These are phyloP conservation scores for Phytopythium mirpurense DNA, from an alignment of 352 stramenopile genomes.

Conservation along the genomic window DNA sequence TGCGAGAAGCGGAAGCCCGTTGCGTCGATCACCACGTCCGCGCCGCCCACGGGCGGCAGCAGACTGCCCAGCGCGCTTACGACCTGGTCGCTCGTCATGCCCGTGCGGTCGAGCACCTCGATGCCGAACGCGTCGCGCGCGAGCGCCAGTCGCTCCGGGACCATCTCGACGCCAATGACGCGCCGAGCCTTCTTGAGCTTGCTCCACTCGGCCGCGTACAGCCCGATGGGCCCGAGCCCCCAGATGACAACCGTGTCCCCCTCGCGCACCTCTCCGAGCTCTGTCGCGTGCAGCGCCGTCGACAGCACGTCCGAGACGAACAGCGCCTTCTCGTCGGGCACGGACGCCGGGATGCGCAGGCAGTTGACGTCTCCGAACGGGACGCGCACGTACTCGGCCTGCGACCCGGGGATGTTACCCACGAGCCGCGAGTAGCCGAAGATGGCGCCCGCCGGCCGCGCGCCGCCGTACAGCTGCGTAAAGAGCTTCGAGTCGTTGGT, in stretches of 20 bases:
- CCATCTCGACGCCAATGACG: slow-evolving; percentile 34
- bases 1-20: slow-evolving; percentile 21
- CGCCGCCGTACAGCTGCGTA: slow-evolving; percentile 28
- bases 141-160: slow-evolving; percentile 24
- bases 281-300: slow-evolving; percentile 29
- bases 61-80: slow-evolving; percentile 21
- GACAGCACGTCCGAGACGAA: slow-evolving; percentile 36
- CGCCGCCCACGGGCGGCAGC: slow-evolving; percentile 20
- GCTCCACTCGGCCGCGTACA: slow-evolving; percentile 27
- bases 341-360: slow-evolving; percentile 14
- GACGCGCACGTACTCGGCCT: slow-evolving; percentile 49
- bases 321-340: slow-evolving; percentile 34
- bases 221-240: slow-evolving; percentile 29
- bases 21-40: slow-evolving; percentile 38
- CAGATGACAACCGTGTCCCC: slow-evolving; percentile 35
- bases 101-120: slow-evolving; percentile 24
- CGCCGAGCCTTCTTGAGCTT: slow-evolving; percentile 27
- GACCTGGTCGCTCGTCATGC: slow-evolving; percentile 19
- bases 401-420: slow-evolving; percentile 36
- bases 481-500: slow-evolving; percentile 41
- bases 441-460: slow-evolving; percentile 22
- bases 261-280: slow-evolving; percentile 21
- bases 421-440: slow-evolving; percentile 30
- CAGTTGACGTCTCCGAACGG: slow-evolving; percentile 42
- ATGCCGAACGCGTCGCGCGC: slow-evolving; percentile 27